These are phyloP conservation scores for Aureobasidium pullulans DNA, from an alignment of 2,329 filamentous ascomycete genomes.

Conservation along the genomic window DNA sequence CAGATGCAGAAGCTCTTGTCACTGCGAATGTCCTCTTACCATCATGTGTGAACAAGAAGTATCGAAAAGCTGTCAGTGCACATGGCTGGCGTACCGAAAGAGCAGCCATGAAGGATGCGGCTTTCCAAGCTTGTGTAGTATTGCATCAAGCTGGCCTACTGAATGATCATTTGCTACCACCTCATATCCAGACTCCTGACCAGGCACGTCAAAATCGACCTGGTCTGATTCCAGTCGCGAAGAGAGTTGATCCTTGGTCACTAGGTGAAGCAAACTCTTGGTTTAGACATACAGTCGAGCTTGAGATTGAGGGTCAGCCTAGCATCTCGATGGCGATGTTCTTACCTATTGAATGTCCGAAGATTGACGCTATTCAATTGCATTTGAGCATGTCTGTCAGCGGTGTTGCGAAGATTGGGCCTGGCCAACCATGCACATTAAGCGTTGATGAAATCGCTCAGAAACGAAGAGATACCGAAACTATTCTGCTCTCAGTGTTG, in stretches of 20 bases:
- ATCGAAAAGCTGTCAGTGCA: conserved; percentile 32
- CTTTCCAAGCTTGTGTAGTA: conserved; percentile 68
- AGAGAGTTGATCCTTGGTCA: conserved; percentile 6
- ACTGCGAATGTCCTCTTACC: conserved; percentile 64
- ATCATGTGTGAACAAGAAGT: conserved; percentile 52
- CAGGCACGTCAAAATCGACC: conserved; percentile 21
- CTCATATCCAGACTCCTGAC: conserved; percentile 23
- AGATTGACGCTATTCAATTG: conserved; percentile 16
- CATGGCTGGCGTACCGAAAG: conserved; percentile 65
- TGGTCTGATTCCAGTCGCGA: conserved; percentile 19
- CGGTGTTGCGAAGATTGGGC: background rate
- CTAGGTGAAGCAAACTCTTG: background rate
- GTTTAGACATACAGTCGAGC: background rate
- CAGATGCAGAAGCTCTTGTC: conserved; percentile 28
- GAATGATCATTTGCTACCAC: conserved; percentile 70
- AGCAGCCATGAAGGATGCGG: conserved; percentile 70
- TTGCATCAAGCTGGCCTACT: conserved; percentile 66
- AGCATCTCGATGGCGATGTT: conserved; percentile 17
- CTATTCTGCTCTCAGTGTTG: background rate
- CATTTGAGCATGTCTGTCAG: conserved; percentile 21
- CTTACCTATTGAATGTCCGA: conserved; percentile 16
- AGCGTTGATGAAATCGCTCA: background rate
- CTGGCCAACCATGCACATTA: background rate
- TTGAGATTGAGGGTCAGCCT: conserved; percentile 1
- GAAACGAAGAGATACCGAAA: conserved; percentile 3